phyloP scores from a whole-genome alignment of 805 yeast genomes.

The Zygoascus biomembranicola region DNA sequence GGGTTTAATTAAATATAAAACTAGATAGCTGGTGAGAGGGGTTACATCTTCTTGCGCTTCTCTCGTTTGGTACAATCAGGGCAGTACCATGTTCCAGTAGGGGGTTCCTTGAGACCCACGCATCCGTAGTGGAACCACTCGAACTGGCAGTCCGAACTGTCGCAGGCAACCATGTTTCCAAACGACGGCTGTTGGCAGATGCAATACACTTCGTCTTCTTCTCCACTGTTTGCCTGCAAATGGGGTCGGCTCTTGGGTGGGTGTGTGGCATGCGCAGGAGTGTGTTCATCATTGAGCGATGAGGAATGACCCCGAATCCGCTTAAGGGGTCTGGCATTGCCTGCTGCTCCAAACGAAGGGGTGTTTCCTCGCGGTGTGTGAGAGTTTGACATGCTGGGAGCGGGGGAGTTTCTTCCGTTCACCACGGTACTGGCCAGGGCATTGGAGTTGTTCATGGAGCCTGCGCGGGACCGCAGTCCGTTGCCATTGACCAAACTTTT shows the following conservation, averaged over 20 bases:
- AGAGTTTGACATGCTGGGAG: conserved; percentile 5
- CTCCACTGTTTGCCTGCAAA: conserved; percentile 22
- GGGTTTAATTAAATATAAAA: neutral
- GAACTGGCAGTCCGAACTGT: conserved; percentile 73
- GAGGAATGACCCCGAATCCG: conserved; percentile 11
- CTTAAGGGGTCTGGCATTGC: conserved; percentile 11
- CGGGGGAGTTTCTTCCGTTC: neutral
- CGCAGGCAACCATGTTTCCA: conserved; percentile 97
- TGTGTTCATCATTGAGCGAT: conserved; percentile 8
- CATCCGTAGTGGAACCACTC: conserved; percentile 98
- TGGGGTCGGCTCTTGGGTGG: conserved; percentile 1
- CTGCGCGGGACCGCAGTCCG: neutral
- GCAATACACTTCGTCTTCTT: conserved; percentile 63
- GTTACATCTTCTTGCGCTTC: neutral
- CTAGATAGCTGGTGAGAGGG: neutral
- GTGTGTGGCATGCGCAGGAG: conserved; percentile 7
- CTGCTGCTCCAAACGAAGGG: neutral
- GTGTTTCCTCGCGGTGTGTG: conserved; percentile 13
- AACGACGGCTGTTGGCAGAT: conserved; percentile 90
- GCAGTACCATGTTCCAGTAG: conserved; percentile 92
- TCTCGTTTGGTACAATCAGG: conserved; percentile 54
- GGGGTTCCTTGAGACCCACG: conserved; percentile 83
- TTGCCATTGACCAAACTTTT: neutral
- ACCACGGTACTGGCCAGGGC: neutral
- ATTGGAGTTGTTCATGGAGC: neutral